phyloP scores from a whole-genome alignment of 257 asterid genomes.

The Cynanchum wilfordii region DNA sequence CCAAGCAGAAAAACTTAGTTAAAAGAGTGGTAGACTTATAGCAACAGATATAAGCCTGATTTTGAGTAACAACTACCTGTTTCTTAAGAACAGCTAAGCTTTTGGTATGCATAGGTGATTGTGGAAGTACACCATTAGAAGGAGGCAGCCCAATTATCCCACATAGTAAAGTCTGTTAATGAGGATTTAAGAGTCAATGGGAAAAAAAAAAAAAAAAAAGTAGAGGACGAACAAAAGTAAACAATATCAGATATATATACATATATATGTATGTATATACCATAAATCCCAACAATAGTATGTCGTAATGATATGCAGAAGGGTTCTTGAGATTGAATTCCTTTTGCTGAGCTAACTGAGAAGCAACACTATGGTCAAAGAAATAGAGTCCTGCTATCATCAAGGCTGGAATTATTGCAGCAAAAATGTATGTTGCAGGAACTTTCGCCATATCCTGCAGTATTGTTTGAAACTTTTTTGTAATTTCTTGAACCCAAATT shows the following conservation, averaged over 20 bases:
- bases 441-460: conserved; percentile 55
- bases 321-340: conserved; percentile 63
- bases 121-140: conserved; percentile 65
- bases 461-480: background rate
- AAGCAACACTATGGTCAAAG: conserved; percentile 63
- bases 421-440: conserved; percentile 39
- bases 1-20: background rate
- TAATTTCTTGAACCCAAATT: background rate
- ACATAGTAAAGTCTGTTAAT: conserved; percentile 38
- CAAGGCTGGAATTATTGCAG: conserved; percentile 47
- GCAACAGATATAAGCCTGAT: background rate
- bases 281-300: conserved; percentile 53
- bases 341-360: conserved; percentile 55
- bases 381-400: conserved; percentile 59
- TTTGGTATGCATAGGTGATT: conserved; percentile 63
- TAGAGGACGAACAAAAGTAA: background rate
- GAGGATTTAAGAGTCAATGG: background rate
- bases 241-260: background rate
- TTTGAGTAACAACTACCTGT: conserved; percentile 25
- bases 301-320: conserved; percentile 52
- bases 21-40: too few relatives aligned
- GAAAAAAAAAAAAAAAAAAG: background rate
- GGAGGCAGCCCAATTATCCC: conserved; percentile 62
- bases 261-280: conserved; percentile 17
- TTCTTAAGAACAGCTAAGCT: conserved; percentile 47